Percentiles rank a stretch among this genome's conserved stretches.
phyloP scores from a whole-genome alignment of 2,329 filamentous ascomycete genomes.

The Zarea fungicola region DNA sequence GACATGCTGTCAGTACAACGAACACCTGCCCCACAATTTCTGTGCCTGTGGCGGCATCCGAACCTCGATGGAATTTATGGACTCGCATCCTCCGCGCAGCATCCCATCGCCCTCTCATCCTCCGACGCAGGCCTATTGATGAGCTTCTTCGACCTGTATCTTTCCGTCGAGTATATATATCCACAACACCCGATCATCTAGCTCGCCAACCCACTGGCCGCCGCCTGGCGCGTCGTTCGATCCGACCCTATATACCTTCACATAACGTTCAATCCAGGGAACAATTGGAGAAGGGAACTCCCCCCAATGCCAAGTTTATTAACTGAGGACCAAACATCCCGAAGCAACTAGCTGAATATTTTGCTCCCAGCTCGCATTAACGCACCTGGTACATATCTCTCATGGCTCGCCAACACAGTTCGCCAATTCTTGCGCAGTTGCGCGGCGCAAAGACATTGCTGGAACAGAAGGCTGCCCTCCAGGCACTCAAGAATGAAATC shows the following conservation, averaged over 20 bases:
- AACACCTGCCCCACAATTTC: slow-evolving; percentile 3
- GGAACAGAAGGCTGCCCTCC: slow-evolving; percentile 58
- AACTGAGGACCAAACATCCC: background rate
- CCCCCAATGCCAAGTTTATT: background rate
- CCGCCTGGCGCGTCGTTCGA: background rate
- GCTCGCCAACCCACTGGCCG: background rate
- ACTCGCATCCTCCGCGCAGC: background rate
- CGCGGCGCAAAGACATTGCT: slow-evolving; percentile 45
- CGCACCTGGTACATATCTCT: slow-evolving; percentile 1
- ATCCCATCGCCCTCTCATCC: background rate
- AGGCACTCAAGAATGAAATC: slow-evolving; percentile 79
- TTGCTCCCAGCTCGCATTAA: background rate
- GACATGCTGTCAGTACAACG: background rate
- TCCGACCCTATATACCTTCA: background rate
- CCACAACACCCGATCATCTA: background rate
- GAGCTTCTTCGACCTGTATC: background rate
- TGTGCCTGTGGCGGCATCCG: background rate
- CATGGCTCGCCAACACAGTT: slow-evolving; percentile 51
- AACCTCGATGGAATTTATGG: background rate
- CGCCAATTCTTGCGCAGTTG: slow-evolving; percentile 53
- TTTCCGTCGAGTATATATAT: background rate
- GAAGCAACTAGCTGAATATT: background rate
- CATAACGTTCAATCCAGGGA: background rate
- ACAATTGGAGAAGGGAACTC: background rate
- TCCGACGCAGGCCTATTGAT: background rate